Percentiles rank a stretch among this genome's conserved stretches.
Evolutionary conservation across 108 stramenopile species (phyloP).

Genomic region (Cyclotella sp.): DNA sequence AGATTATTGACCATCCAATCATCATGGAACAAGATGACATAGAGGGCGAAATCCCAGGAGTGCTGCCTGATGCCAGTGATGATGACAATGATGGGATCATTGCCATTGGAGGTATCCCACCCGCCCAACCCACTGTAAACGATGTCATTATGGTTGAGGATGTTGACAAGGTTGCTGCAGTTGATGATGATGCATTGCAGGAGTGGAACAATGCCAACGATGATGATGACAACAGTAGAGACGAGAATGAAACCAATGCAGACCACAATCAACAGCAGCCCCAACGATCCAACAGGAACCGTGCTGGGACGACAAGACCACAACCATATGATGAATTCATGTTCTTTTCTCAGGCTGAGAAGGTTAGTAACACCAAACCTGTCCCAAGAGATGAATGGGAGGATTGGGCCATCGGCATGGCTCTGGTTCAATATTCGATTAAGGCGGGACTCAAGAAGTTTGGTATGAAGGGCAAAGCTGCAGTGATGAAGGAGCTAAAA

Average conservation of each 20-base stretch:
- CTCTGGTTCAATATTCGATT: no score
- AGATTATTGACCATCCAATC: neutral
- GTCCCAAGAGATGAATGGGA: no score
- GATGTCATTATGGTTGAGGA: neutral
- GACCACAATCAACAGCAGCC: neutral
- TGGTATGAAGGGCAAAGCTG: no score
- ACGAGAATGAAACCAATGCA: neutral
- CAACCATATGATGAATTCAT: no score
- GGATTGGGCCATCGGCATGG: no score
- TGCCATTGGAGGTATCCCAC: neutral
- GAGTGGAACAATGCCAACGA: neutral
- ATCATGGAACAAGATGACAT: constrained; percentile 3
- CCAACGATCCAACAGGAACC: neutral
- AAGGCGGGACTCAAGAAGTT: no score
- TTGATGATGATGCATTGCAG: neutral
- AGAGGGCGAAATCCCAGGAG: no score
- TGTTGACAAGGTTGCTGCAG: neutral
- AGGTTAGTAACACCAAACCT: neutral
- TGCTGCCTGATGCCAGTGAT: no score
- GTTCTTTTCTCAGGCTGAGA: neutral
- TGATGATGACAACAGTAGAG: neutral
- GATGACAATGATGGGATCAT: neutral
- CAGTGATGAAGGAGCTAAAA: constrained; percentile 1
- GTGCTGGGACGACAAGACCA: neutral
- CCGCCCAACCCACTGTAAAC: no score